Conservation (phyloP, 2,329 filamentous ascomycete species). For the Calonectria naviculata region DNA sequence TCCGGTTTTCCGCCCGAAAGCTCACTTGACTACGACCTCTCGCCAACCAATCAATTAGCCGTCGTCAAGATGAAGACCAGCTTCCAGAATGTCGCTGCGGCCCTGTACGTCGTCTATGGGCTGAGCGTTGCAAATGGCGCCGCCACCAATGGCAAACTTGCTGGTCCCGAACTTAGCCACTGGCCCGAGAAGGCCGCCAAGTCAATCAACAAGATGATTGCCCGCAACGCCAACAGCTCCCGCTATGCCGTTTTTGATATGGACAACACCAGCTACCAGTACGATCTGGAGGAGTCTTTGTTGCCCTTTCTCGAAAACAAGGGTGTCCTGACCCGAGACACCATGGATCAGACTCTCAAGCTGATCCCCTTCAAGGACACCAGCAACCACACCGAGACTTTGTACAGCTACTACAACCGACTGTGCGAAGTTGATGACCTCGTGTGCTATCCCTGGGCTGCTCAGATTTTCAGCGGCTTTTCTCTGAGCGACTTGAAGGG, state of each 20-base stretch:
- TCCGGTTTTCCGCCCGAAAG: background rate
- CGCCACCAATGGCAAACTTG: slow-evolving; percentile 25
- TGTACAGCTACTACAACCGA: slow-evolving; percentile 58
- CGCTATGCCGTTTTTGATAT: slow-evolving; percentile 56
- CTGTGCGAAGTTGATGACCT: slow-evolving; percentile 54
- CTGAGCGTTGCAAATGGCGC: slow-evolving; percentile 19
- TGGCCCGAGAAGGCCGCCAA: slow-evolving; percentile 51
- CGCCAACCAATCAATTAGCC: background rate
- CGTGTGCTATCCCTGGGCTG: slow-evolving; percentile 56
- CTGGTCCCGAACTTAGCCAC: slow-evolving; percentile 42
- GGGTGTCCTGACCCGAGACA: slow-evolving; percentile 53
- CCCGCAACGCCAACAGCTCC: slow-evolving; percentile 49
- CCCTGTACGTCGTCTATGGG: slow-evolving; percentile 32
- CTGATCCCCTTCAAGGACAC: slow-evolving; percentile 56
- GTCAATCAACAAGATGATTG: slow-evolving; percentile 51
- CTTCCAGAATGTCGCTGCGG: slow-evolving; percentile 19
- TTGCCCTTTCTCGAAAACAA: slow-evolving; percentile 55
- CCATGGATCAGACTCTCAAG: slow-evolving; percentile 52
- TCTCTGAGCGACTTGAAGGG: slow-evolving; percentile 57
- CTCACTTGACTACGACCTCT: background rate
- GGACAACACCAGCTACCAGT: slow-evolving; percentile 58
- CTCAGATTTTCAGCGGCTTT: slow-evolving; percentile 54
- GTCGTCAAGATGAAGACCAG: slow-evolving; percentile 26
- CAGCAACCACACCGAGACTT: slow-evolving; percentile 49
- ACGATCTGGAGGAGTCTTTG: slow-evolving; percentile 56